phyloP scores from a whole-genome alignment of 75 land plant genomes.

The Pseudotsuga menziesii region DNA sequence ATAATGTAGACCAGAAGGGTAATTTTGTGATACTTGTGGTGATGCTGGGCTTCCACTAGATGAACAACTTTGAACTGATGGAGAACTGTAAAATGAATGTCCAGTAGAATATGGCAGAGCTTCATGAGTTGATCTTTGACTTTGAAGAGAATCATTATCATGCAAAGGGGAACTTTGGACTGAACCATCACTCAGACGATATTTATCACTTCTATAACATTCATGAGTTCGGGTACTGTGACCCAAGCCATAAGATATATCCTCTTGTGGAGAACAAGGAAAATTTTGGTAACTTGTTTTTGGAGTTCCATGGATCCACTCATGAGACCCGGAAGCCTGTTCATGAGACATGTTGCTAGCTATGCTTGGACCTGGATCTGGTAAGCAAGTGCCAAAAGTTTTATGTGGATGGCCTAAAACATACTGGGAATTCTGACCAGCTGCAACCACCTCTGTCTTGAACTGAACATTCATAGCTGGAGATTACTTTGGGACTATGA shows the following conservation, averaged over 20 bases:
- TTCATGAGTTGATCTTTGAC: constrained; percentile 27
- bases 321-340: background rate
- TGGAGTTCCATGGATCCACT: constrained; percentile 4
- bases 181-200: constrained; percentile 6
- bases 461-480: constrained; percentile 5
- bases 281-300: background rate
- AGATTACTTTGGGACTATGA: background rate
- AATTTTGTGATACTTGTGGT: constrained; percentile 26
- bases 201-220: background rate
- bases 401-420: constrained; percentile 1
- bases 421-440: background rate
- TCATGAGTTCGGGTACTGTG: constrained; percentile 7
- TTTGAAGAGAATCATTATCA: background rate
- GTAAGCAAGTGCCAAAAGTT: background rate
- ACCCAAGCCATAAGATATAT: constrained; percentile 1
- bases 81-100: constrained; percentile 14
- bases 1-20: constrained; percentile 17
- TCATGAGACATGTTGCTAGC: constrained; percentile 5
- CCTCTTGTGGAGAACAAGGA: constrained; percentile 4
- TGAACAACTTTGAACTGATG: constrained; percentile 17
- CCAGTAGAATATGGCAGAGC: constrained; percentile 27
- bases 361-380: background rate
- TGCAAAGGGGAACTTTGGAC: background rate
- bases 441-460: background rate
- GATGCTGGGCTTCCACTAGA: constrained; percentile 20